A percentile compares a stretch with the other conserved stretches of the same genome.
phyloP scores from a whole-genome alignment of 805 yeast genomes.

The Kodamaea nitidulidarum region DNA sequence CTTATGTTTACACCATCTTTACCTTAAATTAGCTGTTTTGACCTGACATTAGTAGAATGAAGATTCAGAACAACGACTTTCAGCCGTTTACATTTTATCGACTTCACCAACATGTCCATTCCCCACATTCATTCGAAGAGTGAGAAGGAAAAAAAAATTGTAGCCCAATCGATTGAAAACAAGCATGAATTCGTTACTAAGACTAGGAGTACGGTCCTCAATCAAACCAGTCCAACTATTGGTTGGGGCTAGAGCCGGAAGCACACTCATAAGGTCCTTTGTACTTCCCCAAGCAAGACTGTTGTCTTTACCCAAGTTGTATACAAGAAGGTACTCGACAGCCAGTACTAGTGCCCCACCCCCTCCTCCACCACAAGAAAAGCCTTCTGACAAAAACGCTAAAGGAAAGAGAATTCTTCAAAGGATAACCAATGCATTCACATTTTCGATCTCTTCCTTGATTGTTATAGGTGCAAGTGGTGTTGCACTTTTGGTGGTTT shows the following conservation, averaged over 20 bases:
- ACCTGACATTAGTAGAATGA: too few species aligned
- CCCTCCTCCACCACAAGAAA: conserved; percentile 39
- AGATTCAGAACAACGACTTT: too few species aligned
- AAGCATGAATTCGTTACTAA: conserved; percentile 5
- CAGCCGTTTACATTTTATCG: too few species aligned
- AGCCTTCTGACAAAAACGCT: conserved; percentile 32
- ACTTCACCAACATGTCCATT: too few species aligned
- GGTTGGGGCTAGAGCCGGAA: neutral
- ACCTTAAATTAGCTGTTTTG: neutral
- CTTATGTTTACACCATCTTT: neutral
- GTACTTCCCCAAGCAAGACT: neutral
- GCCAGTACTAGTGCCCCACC: conserved; percentile 17
- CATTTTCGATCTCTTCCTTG: conserved; percentile 57
- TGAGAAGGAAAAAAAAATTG: neutral
- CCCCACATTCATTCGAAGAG: neutral
- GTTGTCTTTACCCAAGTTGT: neutral
- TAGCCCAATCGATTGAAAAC: neutral
- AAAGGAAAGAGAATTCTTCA: conserved; percentile 42
- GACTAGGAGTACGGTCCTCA: conserved; percentile 4
- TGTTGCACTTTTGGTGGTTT: conserved; percentile 62
- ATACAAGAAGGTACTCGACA: conserved; percentile 5
- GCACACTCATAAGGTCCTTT: neutral
- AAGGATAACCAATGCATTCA: conserved; percentile 50
- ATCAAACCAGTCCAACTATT: conserved; percentile 5
- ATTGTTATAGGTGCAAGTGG: conserved; percentile 68